These are phyloP conservation scores for Botrytis cinerea DNA, from an alignment of 2,329 filamentous ascomycete species.

Conservation along the genomic window DNA sequence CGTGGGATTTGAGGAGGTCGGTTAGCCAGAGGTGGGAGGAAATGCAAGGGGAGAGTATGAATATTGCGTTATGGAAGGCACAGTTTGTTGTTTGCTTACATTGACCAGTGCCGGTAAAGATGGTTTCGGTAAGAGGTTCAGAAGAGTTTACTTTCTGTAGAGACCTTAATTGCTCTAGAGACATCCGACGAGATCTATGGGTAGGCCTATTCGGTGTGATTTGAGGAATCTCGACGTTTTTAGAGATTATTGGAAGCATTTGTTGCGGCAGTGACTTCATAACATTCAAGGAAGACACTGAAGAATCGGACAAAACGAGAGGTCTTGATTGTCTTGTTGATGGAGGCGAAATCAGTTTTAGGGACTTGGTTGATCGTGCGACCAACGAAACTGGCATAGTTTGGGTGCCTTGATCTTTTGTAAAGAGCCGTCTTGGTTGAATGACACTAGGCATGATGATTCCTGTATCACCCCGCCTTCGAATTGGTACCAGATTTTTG, in stretches of 20 bases:
- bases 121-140: neutral
- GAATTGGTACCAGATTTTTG: neutral
- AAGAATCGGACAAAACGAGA: neutral
- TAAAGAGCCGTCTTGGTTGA: neutral
- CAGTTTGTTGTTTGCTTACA: slow-evolving; percentile 29
- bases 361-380: neutral
- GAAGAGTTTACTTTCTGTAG: neutral
- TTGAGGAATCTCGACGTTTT: neutral
- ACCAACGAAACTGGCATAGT: neutral
- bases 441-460: neutral
- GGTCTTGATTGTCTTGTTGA: neutral
- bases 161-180: neutral
- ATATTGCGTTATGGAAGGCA: slow-evolving; percentile 30
- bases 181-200: neutral
- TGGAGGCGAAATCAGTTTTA: neutral
- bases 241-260: neutral
- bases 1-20: slow-evolving; percentile 34
- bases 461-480: neutral
- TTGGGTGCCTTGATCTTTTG: neutral
- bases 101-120: slow-evolving; percentile 25
- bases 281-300: neutral
- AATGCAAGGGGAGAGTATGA: slow-evolving; percentile 38
- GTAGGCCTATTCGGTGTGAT: neutral
- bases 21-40: slow-evolving; percentile 28
- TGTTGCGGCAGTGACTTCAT: neutral